A percentile compares a stretch with the other conserved stretches of the same genome.
These are phyloP conservation scores for Naematelia encephala DNA, from an alignment of 768 basidiomycete species.

Conservation along the genomic window DNA sequence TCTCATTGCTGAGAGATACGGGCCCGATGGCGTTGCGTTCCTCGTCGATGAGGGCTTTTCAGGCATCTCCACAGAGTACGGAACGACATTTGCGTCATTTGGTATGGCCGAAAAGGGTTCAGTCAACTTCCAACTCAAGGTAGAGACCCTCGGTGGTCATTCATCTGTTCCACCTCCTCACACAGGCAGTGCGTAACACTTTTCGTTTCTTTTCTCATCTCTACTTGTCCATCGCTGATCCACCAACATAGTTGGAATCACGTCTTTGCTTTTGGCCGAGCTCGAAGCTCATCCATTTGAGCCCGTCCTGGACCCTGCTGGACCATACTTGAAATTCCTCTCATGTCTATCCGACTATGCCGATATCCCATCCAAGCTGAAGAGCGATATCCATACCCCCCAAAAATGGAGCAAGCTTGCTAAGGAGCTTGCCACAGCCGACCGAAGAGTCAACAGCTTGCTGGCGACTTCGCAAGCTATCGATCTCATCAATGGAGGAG, in stretches of 20 bases:
- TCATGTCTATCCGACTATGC: slow-evolving; percentile 68
- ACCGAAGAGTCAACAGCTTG: slow-evolving; percentile 38
- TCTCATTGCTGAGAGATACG: slow-evolving; percentile 7
- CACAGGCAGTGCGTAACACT: slow-evolving; percentile 56
- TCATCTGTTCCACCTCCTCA: slow-evolving; percentile 77
- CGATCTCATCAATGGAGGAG: slow-evolving; percentile 57
- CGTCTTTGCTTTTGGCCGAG: slow-evolving; percentile 65
- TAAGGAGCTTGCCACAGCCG: slow-evolving; percentile 50
- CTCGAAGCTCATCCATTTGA: slow-evolving; percentile 64
- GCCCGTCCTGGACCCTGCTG: slow-evolving; percentile 43
- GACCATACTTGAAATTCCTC: slow-evolving; percentile 52
- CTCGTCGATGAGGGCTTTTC: slow-evolving; percentile 77
- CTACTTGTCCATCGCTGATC: slow-evolving; percentile 23
- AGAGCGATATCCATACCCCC: slow-evolving; percentile 40
- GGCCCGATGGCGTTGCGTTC: slow-evolving; percentile 64
- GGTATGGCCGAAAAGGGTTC: slow-evolving; percentile 52
- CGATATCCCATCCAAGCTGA: slow-evolving; percentile 59
- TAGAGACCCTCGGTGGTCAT: slow-evolving; percentile 66
- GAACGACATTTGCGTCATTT: slow-evolving; percentile 41
- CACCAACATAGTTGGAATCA: slow-evolving; percentile 65
- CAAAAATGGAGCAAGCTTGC: slow-evolving; percentile 54
- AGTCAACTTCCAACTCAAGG: slow-evolving; percentile 37
- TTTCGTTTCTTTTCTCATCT: too few species aligned
- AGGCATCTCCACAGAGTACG: slow-evolving; percentile 26
- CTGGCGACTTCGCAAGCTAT: slow-evolving; percentile 64